These are phyloP conservation scores for Beauveria rudraprayagi DNA, from an alignment of 2,329 filamentous ascomycete species.

Conservation along the genomic window DNA sequence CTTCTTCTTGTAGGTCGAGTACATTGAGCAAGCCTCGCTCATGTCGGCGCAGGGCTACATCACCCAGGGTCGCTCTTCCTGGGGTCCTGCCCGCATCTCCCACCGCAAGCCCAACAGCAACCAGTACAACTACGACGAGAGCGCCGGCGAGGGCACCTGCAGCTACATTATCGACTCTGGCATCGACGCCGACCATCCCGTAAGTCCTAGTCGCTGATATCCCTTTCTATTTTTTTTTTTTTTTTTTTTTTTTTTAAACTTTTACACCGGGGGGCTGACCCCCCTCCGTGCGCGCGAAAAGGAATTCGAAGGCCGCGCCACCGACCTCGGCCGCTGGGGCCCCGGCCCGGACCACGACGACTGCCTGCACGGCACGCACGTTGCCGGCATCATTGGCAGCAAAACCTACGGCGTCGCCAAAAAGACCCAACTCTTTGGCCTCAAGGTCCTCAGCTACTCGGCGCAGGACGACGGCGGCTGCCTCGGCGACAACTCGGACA, in stretches of 20 bases:
- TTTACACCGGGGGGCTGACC: neutral
- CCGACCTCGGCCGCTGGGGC: constrained; percentile 35
- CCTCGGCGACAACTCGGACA: constrained; percentile 14
- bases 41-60: constrained; percentile 19
- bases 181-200: constrained; percentile 23
- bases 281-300: neutral
- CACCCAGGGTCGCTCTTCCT: constrained; percentile 25
- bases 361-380: constrained; percentile 50
- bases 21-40: constrained; percentile 27
- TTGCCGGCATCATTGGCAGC: constrained; percentile 48
- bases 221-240: no score
- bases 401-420: constrained; percentile 49
- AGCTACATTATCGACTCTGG: constrained; percentile 36
- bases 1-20: constrained; percentile 19
- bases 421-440: constrained; percentile 39
- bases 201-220: constrained; percentile 13
- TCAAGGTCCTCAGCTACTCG: constrained; percentile 40
- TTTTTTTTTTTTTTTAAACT: neutral
- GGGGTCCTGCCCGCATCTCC: constrained; percentile 27
- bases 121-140: constrained; percentile 25
- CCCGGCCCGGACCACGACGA: constrained; percentile 36
- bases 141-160: constrained; percentile 26
- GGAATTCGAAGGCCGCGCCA: constrained; percentile 41
- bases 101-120: constrained; percentile 16
- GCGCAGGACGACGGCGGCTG: constrained; percentile 13